These are phyloP conservation scores for Solanum aculeatissimum DNA, from an alignment of 305 asterid genomes.

Conservation along the genomic window DNA sequence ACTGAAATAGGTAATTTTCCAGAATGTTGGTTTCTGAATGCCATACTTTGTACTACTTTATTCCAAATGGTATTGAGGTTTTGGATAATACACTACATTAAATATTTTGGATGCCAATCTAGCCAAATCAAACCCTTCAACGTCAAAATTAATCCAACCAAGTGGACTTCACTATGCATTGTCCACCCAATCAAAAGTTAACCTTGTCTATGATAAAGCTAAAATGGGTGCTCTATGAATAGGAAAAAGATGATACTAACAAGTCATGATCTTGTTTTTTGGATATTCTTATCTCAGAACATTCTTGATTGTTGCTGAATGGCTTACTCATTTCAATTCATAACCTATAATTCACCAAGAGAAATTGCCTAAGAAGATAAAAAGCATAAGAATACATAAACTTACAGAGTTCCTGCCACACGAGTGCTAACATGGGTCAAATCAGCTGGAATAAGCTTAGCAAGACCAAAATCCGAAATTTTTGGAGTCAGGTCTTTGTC, in stretches of 20 bases:
- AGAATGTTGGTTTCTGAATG: neutral
- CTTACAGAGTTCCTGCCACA: slow-evolving; percentile 88
- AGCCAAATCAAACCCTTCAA: neutral
- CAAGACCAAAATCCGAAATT: slow-evolving; percentile 88
- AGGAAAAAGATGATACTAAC: neutral
- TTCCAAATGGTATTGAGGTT: neutral
- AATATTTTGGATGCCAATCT: neutral
- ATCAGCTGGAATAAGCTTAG: slow-evolving; percentile 61
- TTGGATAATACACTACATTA: neutral
- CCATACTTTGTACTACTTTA: neutral
- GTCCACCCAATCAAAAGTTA: neutral
- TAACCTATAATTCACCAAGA: neutral
- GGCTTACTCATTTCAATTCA: neutral
- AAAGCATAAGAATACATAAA: neutral
- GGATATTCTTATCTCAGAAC: neutral
- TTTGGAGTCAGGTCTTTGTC: slow-evolving; percentile 75
- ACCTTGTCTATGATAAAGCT: neutral
- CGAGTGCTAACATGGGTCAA: slow-evolving; percentile 81
- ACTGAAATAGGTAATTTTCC: neutral
- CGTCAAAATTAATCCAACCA: neutral
- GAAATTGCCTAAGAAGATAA: neutral
- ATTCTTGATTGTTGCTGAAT: neutral
- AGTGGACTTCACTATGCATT: neutral
- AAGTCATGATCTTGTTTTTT: neutral
- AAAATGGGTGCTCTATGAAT: too few species aligned